A percentile compares a stretch with the other conserved stretches of the same genome.
Conservation (phyloP, 305 asterid genomes). For the Plantago coronopus region DNA sequence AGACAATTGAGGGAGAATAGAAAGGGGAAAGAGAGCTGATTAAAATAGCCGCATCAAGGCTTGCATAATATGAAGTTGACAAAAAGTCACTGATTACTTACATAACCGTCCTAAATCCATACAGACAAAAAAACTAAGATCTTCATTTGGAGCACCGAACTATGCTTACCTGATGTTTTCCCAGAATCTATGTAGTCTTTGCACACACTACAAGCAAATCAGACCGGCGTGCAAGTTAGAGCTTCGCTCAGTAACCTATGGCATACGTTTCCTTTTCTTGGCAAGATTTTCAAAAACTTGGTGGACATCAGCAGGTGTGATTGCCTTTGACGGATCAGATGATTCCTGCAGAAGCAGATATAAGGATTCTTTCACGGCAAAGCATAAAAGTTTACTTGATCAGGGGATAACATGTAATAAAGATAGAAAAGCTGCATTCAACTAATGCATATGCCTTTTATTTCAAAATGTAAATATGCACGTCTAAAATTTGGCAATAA, state of each 20-base stretch:
- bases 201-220: slow-evolving; percentile 10
- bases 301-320: slow-evolving; percentile 79
- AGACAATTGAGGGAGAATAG: too few species aligned
- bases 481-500: neutral
- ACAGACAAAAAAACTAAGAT: slow-evolving; percentile 4
- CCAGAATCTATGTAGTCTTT: slow-evolving; percentile 6
- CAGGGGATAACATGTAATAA: too few species aligned
- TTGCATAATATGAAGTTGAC: neutral
- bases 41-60: neutral
- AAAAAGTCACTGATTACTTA: slow-evolving; percentile 12
- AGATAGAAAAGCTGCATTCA: too few species aligned
- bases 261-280: slow-evolving; percentile 68
- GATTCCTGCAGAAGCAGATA: slow-evolving; percentile 47
- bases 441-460: too few species aligned
- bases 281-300: slow-evolving; percentile 90
- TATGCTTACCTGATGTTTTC: slow-evolving; percentile 3
- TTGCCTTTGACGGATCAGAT: slow-evolving; percentile 72
- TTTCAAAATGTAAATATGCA: neutral
- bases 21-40: too few species aligned
- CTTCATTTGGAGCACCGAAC: slow-evolving; percentile 15
- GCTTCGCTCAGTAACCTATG: slow-evolving; percentile 28
- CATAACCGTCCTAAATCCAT: slow-evolving; percentile 19
- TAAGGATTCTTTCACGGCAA: neutral
- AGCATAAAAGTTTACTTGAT: too few species aligned
- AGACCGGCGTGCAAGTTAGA: slow-evolving; percentile 2